Evolutionary conservation across 202 grass and related monocot species (phyloP).

Genomic region (Saccharum hybrid): DNA sequence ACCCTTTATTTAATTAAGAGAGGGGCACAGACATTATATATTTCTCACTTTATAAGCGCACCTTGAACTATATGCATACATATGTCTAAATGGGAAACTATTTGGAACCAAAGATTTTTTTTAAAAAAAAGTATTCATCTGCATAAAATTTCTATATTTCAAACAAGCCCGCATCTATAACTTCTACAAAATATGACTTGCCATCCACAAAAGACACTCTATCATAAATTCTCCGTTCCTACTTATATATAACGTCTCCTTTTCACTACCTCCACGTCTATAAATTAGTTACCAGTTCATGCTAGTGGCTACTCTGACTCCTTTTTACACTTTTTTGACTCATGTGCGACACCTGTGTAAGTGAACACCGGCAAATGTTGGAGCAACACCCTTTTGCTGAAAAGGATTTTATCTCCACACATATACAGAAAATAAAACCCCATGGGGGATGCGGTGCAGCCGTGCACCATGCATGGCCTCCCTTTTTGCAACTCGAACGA

Average conservation of each 20-base stretch:
- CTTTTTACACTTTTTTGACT: neutral
- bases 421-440: neutral
- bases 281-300: neutral
- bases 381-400: neutral
- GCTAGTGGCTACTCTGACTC: neutral
- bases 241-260: neutral
- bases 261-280: neutral
- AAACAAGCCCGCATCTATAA: neutral
- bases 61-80: neutral
- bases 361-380: conserved; percentile 35
- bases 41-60: neutral
- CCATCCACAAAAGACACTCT: too few relatives aligned
- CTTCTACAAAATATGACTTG: neutral
- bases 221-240: neutral
- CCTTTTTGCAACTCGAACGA: conserved; percentile 3
- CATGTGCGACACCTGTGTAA: neutral
- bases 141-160: neutral
- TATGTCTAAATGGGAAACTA: neutral
- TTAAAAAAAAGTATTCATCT: too few relatives aligned
- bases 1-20: neutral
- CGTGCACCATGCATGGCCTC: neutral
- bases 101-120: neutral
- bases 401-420: too few relatives aligned
- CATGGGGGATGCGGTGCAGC: neutral
- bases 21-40: neutral